A percentile compares a stretch with the other conserved stretches of the same genome.
These are phyloP conservation scores for Suillus sp. DNA, from an alignment of 768 basidiomycete genomes.

Conservation along the genomic window DNA sequence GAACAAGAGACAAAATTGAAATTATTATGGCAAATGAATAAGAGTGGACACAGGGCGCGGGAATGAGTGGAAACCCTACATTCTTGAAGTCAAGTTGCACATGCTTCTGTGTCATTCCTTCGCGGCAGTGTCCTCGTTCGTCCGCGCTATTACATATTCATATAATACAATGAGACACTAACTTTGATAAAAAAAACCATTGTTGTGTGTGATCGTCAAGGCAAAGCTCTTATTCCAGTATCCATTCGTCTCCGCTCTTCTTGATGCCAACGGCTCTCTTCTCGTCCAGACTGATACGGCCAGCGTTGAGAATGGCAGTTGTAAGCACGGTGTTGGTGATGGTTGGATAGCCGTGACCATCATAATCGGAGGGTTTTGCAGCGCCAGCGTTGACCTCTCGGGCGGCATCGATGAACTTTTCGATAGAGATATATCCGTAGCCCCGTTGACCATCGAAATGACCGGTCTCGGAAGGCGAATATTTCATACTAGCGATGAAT, in stretches of 20 bases:
- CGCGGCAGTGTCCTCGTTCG: background rate
- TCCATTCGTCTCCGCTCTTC: conserved; percentile 64
- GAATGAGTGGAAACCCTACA: background rate
- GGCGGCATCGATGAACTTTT: conserved; percentile 88
- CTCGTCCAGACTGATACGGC: conserved; percentile 88
- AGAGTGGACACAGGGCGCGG: conserved; percentile 1
- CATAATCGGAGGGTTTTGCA: conserved; percentile 70
- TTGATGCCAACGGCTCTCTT: conserved; percentile 80
- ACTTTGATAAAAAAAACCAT: conserved; percentile 16
- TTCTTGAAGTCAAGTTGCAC: background rate
- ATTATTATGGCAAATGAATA: background rate
- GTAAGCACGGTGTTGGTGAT: conserved; percentile 87
- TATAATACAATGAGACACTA: background rate
- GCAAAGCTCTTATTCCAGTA: conserved; percentile 54
- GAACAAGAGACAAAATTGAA: background rate
- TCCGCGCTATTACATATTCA: background rate
- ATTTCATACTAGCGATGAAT: conserved; percentile 74
- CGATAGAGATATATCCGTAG: conserved; percentile 90
- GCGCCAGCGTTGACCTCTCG: conserved; percentile 74
- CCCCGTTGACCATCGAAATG: conserved; percentile 95
- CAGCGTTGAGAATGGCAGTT: conserved; percentile 88
- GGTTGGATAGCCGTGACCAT: conserved; percentile 80
- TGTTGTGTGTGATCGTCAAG: conserved; percentile 15
- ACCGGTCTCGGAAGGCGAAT: conserved; percentile 87
- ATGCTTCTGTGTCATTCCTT: background rate